Base-by-base conservation (phyloP, 176 grass and related monocot species). In the Oropetium thomaeum region DNA sequence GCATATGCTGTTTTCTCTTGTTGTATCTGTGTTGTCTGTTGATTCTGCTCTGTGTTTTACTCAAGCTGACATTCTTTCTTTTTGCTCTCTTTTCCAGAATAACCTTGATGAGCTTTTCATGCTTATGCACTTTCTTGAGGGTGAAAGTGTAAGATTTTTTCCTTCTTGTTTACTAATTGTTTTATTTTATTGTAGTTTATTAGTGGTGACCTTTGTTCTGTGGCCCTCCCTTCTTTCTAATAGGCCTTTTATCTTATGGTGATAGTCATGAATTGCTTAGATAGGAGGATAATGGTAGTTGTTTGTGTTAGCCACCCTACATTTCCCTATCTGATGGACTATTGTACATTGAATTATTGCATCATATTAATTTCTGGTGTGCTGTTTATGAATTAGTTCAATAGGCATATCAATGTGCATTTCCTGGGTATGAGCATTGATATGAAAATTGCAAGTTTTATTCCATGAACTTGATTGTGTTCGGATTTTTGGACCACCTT, bases 71-170 rank as follows among this genome's bases (percentile, higher is more conserved):
- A 15, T 82, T 55, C 25, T 68, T 4, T 67, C 23, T 44, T 58
- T 67, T 44, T 66, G 3, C 16, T 63, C 48, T 70, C 16, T 58
- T 74, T 85, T 82, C 14, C 94, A 99, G 96, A 99, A 99, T 79
- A 99, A 99, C 62, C 84, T 99, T 87, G 96, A 99, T 43, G 96
- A 99, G 81, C 87, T 99, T 68, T 99, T 99, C 89, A 96, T 99
- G 89, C 89, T 99, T 41, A 99, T 99, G 96, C 92, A 99, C 77
- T 99, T 99, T 85, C 96, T 99, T 67, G 96, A 99, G 77, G 96
- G 88, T 58, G 92, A 94, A 78, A 99, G 83, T 82, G 96, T 99
- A 86, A 92, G 96, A 51, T 55, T 54, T 62, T 15, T 8, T 85
- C 41, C 28, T 85, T 51, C 53, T 67, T 27, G 10, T 19, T 13